A percentile compares a stretch with the other conserved stretches of the same genome.
Evolutionary conservation across 441 rosid genomes (phyloP).

Genomic region (Pelargonium exstipulatum): DNA sequence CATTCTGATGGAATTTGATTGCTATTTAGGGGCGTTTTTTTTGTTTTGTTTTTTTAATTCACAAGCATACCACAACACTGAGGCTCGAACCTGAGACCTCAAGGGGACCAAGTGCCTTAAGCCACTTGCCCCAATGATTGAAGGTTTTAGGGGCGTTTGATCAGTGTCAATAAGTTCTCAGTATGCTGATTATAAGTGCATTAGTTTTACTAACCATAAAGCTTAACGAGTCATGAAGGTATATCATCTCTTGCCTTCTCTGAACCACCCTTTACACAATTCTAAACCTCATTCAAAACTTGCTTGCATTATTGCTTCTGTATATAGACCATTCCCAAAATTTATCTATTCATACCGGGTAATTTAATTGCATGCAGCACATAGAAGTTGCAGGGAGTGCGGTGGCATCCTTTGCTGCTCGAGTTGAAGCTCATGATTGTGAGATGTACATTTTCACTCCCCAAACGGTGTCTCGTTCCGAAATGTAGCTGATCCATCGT

Average conservation of each 20-base stretch:
- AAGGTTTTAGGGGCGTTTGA: neutral
- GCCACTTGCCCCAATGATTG: no score
- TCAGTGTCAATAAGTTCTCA: neutral
- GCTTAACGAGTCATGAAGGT: no score
- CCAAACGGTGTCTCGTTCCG: neutral
- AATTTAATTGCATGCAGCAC: neutral
- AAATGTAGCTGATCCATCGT: neutral
- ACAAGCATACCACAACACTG: no score
- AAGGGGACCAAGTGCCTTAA: no score
- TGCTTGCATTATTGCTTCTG: neutral
- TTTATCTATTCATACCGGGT: neutral
- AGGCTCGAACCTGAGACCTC: no score
- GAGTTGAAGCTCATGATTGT: neutral
- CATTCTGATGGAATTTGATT: neutral
- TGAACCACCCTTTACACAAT: no score
- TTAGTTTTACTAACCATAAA: no score
- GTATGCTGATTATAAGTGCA: neutral
- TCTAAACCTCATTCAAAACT: neutral
- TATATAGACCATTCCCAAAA: neutral
- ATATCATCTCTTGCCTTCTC: no score
- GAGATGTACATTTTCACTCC: conserved; percentile 5
- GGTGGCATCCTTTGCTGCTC: neutral
- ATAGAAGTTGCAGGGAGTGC: neutral
- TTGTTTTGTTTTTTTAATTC: no score
- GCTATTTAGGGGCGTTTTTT: neutral